Evolutionary conservation across 2,329 filamentous ascomycete species (phyloP).

Genomic region (Emmonsiellopsis sp.): DNA sequence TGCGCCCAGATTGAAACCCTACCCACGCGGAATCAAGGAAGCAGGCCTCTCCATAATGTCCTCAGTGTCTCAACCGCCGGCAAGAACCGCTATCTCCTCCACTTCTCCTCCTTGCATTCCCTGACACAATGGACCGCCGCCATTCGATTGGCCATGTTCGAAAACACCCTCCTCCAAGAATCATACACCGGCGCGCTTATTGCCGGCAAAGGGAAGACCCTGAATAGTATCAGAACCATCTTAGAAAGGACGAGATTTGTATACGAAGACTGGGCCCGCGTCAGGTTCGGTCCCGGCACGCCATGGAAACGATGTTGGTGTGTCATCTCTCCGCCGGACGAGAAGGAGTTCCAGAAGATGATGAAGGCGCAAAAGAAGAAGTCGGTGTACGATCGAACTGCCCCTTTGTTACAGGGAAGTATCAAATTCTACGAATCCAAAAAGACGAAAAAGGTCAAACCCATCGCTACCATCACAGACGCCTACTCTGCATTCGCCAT

Average conservation of each 20-base stretch:
- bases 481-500: slow-evolving; percentile 90
- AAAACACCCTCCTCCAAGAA: slow-evolving; percentile 86
- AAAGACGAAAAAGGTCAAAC: slow-evolving; percentile 81
- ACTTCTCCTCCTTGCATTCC: slow-evolving; percentile 92
- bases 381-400: slow-evolving; percentile 69
- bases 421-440: slow-evolving; percentile 95
- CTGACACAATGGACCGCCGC: slow-evolving; percentile 92
- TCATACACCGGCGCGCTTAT: slow-evolving; percentile 94
- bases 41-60: slow-evolving; percentile 84
- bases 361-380: slow-evolving; percentile 77
- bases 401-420: slow-evolving; percentile 66
- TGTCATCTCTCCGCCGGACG: slow-evolving; percentile 82
- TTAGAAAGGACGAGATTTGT: slow-evolving; percentile 71
- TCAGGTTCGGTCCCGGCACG: slow-evolving; percentile 89
- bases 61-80: slow-evolving; percentile 92
- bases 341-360: slow-evolving; percentile 78
- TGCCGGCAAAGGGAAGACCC: slow-evolving; percentile 77
- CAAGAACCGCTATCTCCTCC: slow-evolving; percentile 86
- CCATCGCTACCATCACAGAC: slow-evolving; percentile 84
- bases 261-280: slow-evolving; percentile 87
- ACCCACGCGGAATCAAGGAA: slow-evolving; percentile 67
- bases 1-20: slow-evolving; percentile 69
- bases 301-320: slow-evolving; percentile 97
- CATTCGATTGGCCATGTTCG: slow-evolving; percentile 87
- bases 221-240: slow-evolving; percentile 86